Evolutionary conservation across 805 yeast species (phyloP).

Genomic region (Schwanniomyces polymorphus): DNA sequence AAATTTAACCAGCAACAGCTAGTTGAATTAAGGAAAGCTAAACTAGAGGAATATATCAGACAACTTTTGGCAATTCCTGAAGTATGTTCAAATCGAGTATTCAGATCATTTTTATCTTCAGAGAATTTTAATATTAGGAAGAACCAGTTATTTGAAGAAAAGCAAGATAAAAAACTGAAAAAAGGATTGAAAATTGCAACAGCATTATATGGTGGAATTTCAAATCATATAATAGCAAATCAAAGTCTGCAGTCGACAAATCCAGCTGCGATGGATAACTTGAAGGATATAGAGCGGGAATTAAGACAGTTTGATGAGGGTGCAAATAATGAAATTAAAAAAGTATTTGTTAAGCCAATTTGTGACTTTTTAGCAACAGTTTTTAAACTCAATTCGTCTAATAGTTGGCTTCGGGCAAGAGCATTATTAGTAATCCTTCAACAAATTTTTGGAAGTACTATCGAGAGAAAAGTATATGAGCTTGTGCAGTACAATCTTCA

Average conservation of each 20-base stretch:
- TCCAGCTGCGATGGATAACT: constrained; percentile 21
- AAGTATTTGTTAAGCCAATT: constrained; percentile 74
- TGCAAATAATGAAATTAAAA: constrained; percentile 9
- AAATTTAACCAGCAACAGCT: constrained; percentile 66
- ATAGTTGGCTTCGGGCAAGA: constrained; percentile 81
- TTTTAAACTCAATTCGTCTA: constrained; percentile 64
- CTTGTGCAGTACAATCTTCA: constrained; percentile 34
- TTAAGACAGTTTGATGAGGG: constrained; percentile 51
- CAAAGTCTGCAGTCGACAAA: not conserved
- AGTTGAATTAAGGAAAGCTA: constrained; percentile 60
- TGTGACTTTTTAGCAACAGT: constrained; percentile 72
- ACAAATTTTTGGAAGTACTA: constrained; percentile 83
- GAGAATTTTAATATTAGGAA: constrained; percentile 49
- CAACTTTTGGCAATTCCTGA: constrained; percentile 58
- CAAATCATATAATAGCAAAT: constrained; percentile 10
- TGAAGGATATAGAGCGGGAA: constrained; percentile 55
- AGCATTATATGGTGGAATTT: constrained; percentile 31
- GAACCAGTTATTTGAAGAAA: constrained; percentile 27
- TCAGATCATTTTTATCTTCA: constrained; percentile 77
- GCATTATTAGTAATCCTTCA: constrained; percentile 81
- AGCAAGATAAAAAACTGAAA: constrained; percentile 6
- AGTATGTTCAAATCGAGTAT: constrained; percentile 71
- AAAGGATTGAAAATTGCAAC: constrained; percentile 33
- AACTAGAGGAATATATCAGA: constrained; percentile 63
- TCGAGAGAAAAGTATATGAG: constrained; percentile 65